phyloP scores from a whole-genome alignment of 2,329 filamentous ascomycete genomes.

The Laburnicola sp. region DNA sequence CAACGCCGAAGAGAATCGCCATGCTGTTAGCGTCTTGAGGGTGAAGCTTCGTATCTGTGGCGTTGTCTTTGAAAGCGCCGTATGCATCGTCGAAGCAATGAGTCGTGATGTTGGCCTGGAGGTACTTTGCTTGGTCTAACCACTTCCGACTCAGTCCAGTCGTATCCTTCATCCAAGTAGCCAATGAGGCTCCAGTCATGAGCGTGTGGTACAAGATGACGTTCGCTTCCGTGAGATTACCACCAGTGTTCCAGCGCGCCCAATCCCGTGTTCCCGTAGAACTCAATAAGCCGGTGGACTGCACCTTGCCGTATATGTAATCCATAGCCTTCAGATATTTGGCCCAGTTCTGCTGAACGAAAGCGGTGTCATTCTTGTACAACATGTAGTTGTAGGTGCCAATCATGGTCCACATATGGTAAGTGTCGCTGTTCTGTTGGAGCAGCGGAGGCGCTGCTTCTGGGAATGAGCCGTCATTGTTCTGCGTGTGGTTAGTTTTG shows the following conservation, averaged over 20 bases:
- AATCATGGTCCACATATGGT: constrained; percentile 59
- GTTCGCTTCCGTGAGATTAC: constrained; percentile 57
- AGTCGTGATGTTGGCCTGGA: constrained; percentile 31
- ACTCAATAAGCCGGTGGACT: constrained; percentile 50
- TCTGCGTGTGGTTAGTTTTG: constrained; percentile 17
- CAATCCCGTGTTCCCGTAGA: constrained; percentile 56
- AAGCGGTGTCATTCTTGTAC: constrained; percentile 57
- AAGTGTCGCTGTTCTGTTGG: constrained; percentile 43
- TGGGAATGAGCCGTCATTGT: constrained; percentile 42
- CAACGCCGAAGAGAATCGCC: constrained; percentile 55
- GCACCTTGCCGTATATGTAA: constrained; percentile 48
- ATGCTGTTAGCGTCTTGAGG: constrained; percentile 61
- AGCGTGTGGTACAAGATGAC: constrained; percentile 56
- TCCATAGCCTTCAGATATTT: constrained; percentile 55
- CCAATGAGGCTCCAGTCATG: constrained; percentile 29
- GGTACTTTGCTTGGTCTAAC: constrained; percentile 19
- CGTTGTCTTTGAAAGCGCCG: constrained; percentile 46
- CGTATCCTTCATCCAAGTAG: constrained; percentile 31
- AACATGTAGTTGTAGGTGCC: constrained; percentile 62
- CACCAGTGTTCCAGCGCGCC: constrained; percentile 55
- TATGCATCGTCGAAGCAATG: constrained; percentile 30
- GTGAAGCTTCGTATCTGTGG: constrained; percentile 40
- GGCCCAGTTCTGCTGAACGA: constrained; percentile 53
- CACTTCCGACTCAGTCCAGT: constrained; percentile 24
- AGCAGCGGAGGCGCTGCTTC: constrained; percentile 47